phyloP scores from a whole-genome alignment of 805 yeast species.

The Scheffersomyces ergatensis region DNA sequence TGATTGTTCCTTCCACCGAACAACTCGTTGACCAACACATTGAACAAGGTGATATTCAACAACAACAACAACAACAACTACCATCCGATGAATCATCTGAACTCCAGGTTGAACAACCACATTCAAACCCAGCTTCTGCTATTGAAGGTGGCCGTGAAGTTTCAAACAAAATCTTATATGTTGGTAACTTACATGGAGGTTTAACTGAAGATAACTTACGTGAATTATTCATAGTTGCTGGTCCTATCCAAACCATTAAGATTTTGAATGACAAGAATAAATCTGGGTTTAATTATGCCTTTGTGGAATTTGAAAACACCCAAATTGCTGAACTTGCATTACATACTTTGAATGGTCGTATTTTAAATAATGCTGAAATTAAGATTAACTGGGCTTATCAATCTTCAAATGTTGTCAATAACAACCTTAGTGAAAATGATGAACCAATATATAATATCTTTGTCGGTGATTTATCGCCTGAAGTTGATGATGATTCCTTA shows the following conservation, averaged over 20 bases:
- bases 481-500: constrained; percentile 76
- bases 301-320: constrained; percentile 66
- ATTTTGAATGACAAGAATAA: constrained; percentile 73
- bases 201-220: constrained; percentile 62
- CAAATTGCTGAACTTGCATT: constrained; percentile 63
- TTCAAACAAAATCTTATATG: constrained; percentile 69
- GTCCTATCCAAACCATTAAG: constrained; percentile 63
- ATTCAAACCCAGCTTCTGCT: constrained; percentile 60
- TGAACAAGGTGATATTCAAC: background rate
- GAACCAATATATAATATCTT: constrained; percentile 67
- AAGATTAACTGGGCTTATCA: constrained; percentile 83
- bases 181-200: constrained; percentile 67
- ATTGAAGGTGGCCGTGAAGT: constrained; percentile 79
- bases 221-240: constrained; percentile 61
- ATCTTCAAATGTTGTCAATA: constrained; percentile 62
- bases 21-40: background rate
- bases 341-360: constrained; percentile 56
- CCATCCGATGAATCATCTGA: background rate
- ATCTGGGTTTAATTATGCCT: constrained; percentile 76
- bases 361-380: constrained; percentile 53
- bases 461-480: constrained; percentile 82
- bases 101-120: constrained; percentile 1
- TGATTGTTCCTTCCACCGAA: too few relatives aligned
- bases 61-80: constrained; percentile 1
- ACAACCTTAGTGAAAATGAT: constrained; percentile 29